Evolutionary conservation across 73 alveolate species (phyloP), one percentile per base, ranked within the genome.

Genomic region (Tetrahymena thermophila): DNA sequence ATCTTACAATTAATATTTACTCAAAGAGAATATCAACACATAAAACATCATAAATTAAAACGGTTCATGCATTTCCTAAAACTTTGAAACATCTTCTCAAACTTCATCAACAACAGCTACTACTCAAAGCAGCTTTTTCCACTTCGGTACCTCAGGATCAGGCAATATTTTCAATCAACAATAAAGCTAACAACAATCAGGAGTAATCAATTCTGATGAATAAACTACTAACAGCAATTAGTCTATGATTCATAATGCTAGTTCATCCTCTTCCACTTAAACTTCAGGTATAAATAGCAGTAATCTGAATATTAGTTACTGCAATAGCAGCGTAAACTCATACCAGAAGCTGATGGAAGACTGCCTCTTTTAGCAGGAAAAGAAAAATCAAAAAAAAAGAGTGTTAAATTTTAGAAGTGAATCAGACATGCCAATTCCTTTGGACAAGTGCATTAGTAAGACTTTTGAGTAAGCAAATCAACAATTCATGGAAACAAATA

Each of bases 321-420:
- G 83, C 31, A 50, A 50, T 21, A 50, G 83, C 83, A 50, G 83
- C 15, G 83, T 15, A 21, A 71, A 71, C 35, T 71, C 89, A 71
- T 71, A 71, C 31, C 37, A 71, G n/a, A 71, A 71, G 31, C 37
- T 71, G 89, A 71, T 71, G 89, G 89, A 71, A 31, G 89, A 71
- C 37, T 71, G 89, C 37, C 17, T 85, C 21, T 84, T 85, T 6
- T 94, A 94, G 95, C 42, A 85, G 31, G 83, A 71, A 71, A 85
- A 94, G 93, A 94, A 94, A n/a, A 94, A 85, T 25, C 55, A 94
- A 85, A 94, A 94, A 21, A 85, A 94, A 42, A 94, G 93, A 94
- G 96, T 94, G 50, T 58, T 94, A 13, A 84, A 83, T 28, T 94
- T 94, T 85, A 89, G 89, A 31, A 94, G 93, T 40, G 93, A 84